A percentile compares a stretch with the other conserved stretches of the same genome.
Evolutionary conservation across 2,329 filamentous ascomycete genomes (phyloP).

Genomic region (Phialophora macrospora): DNA sequence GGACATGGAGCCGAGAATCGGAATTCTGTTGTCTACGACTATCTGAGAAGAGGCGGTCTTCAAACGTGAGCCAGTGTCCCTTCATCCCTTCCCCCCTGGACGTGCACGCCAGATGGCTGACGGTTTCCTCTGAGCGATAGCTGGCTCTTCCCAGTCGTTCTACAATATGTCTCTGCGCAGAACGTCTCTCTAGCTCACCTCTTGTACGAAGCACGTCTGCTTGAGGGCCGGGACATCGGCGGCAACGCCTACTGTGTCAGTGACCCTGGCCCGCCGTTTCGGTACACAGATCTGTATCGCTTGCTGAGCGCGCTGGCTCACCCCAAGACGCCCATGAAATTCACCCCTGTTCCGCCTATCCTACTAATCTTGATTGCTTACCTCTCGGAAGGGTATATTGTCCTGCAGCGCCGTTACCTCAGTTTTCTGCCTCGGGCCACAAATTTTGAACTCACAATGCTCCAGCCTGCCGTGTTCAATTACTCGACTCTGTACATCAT

Average conservation of each 20-base stretch:
- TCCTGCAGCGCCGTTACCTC: constrained; percentile 41
- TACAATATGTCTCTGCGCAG: constrained; percentile 57
- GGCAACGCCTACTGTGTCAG: constrained; percentile 59
- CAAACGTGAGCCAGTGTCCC: constrained; percentile 35
- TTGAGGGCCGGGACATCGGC: constrained; percentile 49
- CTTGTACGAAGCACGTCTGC: constrained; percentile 55
- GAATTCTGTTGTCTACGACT: constrained; percentile 47
- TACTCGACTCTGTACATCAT: constrained; percentile 41
- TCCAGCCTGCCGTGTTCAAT: constrained; percentile 45
- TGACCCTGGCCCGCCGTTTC: constrained; percentile 54
- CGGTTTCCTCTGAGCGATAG: constrained; percentile 26
- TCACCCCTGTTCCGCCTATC: constrained; percentile 40
- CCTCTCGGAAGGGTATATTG: constrained; percentile 43
- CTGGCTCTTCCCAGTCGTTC: constrained; percentile 54
- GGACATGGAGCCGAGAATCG: constrained; percentile 53
- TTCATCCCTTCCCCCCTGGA: constrained; percentile 27
- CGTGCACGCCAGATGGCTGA: not conserved
- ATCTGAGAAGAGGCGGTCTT: constrained; percentile 47
- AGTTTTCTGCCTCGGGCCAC: constrained; percentile 34
- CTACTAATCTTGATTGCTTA: constrained; percentile 43
- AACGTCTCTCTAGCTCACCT: constrained; percentile 62
- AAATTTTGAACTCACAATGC: constrained; percentile 39
- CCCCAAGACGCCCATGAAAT: constrained; percentile 40
- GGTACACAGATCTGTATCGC: constrained; percentile 44
- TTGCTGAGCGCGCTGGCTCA: constrained; percentile 42